Evolutionary conservation across 495 filamentous ascomycete genomes (phyloP), one percentile per base, ranked within the genome.

Genomic region (Sordaria brevicollis): DNA sequence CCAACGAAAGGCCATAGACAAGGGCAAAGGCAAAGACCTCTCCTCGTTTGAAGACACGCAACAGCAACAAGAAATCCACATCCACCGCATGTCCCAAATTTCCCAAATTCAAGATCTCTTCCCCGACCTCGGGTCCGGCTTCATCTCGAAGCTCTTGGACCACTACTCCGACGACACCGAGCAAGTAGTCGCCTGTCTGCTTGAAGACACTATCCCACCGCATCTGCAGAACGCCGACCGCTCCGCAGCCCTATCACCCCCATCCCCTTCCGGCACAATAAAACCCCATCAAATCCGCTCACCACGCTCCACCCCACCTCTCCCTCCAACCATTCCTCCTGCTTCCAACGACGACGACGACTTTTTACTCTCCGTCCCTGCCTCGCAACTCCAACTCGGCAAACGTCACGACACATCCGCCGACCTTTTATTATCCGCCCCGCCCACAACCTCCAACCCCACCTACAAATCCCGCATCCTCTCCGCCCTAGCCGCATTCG

Each of bases 81-180:
- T 92, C 54, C 92, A 97, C 80, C 89, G 86, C 34, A 89, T 94
- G 87, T 93, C 88, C 74, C 86, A 94, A 34, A 87, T 97, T 65
- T 90, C 89, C 7, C 92, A 94, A 79, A 84, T 99, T 39, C 93
- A 97, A 75, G 95, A 99, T 74, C 83, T 99, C 31, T 97, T 99
- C 79, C 93, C 95, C 0, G 88, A 94, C 69, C 85, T 99, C 8
- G 95, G 94, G 3, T 88, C 91, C 7, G 91, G 87, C 5, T 98
- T 97, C 78, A 81, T 98, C 43, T 82, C 90, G 17, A 88, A 87
- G 71, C 85, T 97, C 17, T 84, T 98, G 3, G 91, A 95, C 72
- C 88, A 90, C 75, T 95, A 95, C 80, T 75, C 81, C 69, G 87
- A 94, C 73, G 83, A 93, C 78, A 86, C 91, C 1, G 95, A 98